Base-by-base conservation (phyloP, 2,329 filamentous ascomycete genomes). In the Penicillium paneum region DNA sequence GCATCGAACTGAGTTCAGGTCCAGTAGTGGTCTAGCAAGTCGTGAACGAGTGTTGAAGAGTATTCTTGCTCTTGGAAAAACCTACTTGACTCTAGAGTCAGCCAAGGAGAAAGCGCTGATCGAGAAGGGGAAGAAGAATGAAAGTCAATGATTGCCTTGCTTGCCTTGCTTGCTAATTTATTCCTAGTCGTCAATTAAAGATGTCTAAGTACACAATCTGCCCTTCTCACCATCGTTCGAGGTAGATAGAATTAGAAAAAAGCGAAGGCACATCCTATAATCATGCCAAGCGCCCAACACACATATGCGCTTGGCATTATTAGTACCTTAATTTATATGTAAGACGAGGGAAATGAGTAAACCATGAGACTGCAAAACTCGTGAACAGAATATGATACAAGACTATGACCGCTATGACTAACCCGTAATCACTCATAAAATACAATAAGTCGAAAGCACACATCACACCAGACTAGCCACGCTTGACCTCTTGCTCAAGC, bases 401-500 rank as follows among this genome's bases (percentile, higher is more conserved):
- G 19, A 38, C 35, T 43, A 54, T n/a, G 34, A 44, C 29, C 46
- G 52, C 52, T 54, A 41, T 44, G 31, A 54, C 21, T 38, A 36
- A 31, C 43, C 41, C 43, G 11, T 50, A 44, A 34, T 12, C 26
- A 39, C 19, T 54, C 39, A 43, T 54, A 44, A 43, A 40, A 34
- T 44, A 50, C 46, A 54, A 24, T 26, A 17, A 19, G 48, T 34
- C 19, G 21, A 42, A 40, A 28, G 31, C 26, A 44, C 8, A 38
- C 12, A 10, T 43, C 13, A 31, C 11, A 5, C 31, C 15, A 49
- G 8, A 32, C 34, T 49, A 54, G 12, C 46, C 46, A 28, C 52
- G 46, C 49, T 64, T 68, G 12, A 76, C 73, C 55, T 75, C 73
- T 55, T 64, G 61, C 58, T 73, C 73, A 15, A 76, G 64, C 29